These are phyloP conservation scores for Blastobotrys arbuscula DNA, from an alignment of 1,139 yeast genomes.

Conservation along the genomic window DNA sequence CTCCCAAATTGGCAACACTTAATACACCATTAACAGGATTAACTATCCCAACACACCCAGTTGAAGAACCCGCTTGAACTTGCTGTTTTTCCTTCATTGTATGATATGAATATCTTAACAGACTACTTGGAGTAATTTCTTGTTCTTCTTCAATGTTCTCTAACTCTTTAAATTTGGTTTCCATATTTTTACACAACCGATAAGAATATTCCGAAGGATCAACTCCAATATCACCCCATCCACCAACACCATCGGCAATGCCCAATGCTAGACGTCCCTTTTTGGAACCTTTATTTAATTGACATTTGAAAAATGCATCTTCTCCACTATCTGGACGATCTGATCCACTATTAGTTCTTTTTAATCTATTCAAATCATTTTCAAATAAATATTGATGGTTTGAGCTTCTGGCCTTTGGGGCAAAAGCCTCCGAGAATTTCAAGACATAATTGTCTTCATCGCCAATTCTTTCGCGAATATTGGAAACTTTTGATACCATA, in stretches of 20 bases:
- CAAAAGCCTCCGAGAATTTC: slow-evolving; percentile 14
- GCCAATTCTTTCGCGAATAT: background rate
- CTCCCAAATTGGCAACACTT: slow-evolving; percentile 79
- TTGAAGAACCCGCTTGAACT: slow-evolving; percentile 92
- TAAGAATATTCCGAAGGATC: slow-evolving; percentile 53
- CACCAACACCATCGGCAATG: slow-evolving; percentile 97
- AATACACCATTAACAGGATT: slow-evolving; percentile 48
- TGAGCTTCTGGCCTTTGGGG: slow-evolving; percentile 11
- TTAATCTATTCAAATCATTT: background rate
- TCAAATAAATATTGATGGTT: background rate
- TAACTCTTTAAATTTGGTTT: slow-evolving; percentile 16
- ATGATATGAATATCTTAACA: slow-evolving; percentile 49
- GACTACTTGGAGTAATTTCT: background rate
- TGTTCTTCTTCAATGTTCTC: slow-evolving; percentile 14
- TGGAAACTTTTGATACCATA: background rate
- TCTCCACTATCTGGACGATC: slow-evolving; percentile 56
- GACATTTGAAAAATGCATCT: slow-evolving; percentile 67
- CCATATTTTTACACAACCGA: slow-evolving; percentile 34
- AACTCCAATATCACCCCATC: slow-evolving; percentile 90
- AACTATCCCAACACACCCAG: slow-evolving; percentile 81
- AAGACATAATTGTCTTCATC: slow-evolving; percentile 8
- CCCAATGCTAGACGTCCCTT: slow-evolving; percentile 61
- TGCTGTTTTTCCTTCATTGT: slow-evolving; percentile 48
- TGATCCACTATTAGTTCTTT: background rate
- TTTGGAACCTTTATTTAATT: slow-evolving; percentile 30